Evolutionary conservation across 129 eudicot species (phyloP).

Genomic region (Tagetes erecta): DNA sequence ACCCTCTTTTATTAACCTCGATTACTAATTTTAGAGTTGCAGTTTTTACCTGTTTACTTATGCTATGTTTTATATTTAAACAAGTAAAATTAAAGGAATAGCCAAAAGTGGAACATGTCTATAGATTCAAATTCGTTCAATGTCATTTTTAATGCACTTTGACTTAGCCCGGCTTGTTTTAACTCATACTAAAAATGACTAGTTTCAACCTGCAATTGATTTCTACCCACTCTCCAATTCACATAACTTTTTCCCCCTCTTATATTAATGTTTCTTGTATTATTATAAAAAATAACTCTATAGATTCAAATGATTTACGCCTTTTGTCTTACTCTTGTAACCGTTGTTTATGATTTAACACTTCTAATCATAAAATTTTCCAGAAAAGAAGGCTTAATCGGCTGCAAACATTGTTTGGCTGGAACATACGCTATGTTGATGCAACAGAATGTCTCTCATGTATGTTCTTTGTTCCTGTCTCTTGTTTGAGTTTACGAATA

Average conservation of each 20-base stretch:
- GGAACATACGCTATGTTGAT: conserved; percentile 84
- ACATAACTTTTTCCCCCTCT: neutral
- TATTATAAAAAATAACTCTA: neutral
- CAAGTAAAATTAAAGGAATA: neutral
- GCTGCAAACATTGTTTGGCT: conserved; percentile 75
- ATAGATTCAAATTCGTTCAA: neutral
- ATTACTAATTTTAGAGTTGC: neutral
- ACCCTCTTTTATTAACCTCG: neutral
- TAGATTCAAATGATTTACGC: conserved; percentile 1
- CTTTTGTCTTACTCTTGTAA: conserved; percentile 7
- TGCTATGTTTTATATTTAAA: neutral
- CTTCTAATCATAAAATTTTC: conserved; percentile 2
- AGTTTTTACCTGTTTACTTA: neutral
- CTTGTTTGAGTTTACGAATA: neutral
- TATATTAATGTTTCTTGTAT: no score
- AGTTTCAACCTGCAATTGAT: neutral
- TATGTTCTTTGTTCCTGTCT: conserved; percentile 33
- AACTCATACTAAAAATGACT: neutral
- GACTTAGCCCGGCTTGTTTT: neutral
- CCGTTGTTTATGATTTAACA: neutral
- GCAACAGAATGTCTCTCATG: conserved; percentile 72
- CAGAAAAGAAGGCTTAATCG: conserved; percentile 83
- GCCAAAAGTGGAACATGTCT: neutral
- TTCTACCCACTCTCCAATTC: neutral
- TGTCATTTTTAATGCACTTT: neutral